A percentile compares a stretch with the other conserved stretches of the same genome.
These are phyloP conservation scores for Schizophyllum amplum DNA, from an alignment of 1,284 basidiomycete species.

Conservation along the genomic window DNA sequence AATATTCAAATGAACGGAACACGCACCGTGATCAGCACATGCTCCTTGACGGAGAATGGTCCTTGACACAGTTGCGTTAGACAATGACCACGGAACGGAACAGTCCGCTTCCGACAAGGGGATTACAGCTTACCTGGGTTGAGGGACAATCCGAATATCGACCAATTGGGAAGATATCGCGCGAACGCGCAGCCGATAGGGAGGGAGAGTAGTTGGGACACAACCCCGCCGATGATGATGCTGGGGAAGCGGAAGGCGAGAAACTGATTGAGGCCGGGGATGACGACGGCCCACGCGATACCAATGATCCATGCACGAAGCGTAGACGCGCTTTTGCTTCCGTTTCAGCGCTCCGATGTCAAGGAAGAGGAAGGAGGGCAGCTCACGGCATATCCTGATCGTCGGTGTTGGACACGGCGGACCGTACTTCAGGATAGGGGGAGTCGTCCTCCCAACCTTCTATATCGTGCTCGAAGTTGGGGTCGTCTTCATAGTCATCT, in stretches of 20 bases:
- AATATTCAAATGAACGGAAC: conserved; percentile 8
- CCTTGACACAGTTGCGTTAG: neutral
- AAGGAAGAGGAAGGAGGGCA: neutral
- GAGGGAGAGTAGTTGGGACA: conserved; percentile 39
- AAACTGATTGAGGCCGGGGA: conserved; percentile 2
- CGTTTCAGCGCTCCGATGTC: too few relatives aligned
- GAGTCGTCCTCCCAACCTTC: conserved; percentile 34
- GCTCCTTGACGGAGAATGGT: conserved; percentile 40
- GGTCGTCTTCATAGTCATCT: neutral
- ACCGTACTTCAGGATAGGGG: conserved; percentile 49
- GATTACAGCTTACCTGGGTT: conserved; percentile 49
- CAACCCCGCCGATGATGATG: conserved; percentile 28
- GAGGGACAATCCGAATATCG: conserved; percentile 32
- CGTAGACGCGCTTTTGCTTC: neutral
- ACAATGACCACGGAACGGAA: neutral
- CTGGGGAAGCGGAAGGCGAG: neutral
- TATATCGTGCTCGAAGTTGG: neutral
- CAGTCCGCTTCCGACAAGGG: conserved; percentile 16
- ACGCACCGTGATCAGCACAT: conserved; percentile 42
- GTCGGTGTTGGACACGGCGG: conserved; percentile 16
- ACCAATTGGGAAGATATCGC: conserved; percentile 30
- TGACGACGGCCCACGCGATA: neutral
- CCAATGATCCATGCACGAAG: conserved; percentile 1
- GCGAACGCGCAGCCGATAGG: conserved; percentile 38
- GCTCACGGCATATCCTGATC: conserved; percentile 11